phyloP scores from a whole-genome alignment of 2,329 filamentous ascomycete species.

The Penicillium thymicola region DNA sequence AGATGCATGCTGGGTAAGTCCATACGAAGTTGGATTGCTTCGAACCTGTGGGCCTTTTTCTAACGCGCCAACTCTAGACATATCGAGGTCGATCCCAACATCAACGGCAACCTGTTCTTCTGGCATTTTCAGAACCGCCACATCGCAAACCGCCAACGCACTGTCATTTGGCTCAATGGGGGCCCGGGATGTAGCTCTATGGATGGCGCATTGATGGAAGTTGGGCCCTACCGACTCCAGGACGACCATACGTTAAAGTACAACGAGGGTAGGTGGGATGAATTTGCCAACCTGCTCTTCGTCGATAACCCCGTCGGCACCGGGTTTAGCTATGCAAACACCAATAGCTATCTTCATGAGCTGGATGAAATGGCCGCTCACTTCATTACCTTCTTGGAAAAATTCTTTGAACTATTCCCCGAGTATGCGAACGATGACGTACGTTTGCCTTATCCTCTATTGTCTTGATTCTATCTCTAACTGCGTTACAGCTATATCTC shows the following conservation, averaged over 20 bases:
- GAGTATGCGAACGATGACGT: conserved; percentile 92
- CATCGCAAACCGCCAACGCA: conserved; percentile 85
- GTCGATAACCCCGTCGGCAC: conserved; percentile 97
- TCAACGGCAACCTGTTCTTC: conserved; percentile 95
- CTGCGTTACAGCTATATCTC: conserved; percentile 69
- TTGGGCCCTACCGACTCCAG: conserved; percentile 86
- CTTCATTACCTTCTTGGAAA: conserved; percentile 83
- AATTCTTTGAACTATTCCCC: conserved; percentile 86
- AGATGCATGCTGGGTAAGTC: conserved; percentile 96
- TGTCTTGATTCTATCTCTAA: not conserved
- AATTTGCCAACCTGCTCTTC: conserved; percentile 95
- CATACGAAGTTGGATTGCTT: not conserved
- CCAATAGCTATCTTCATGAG: conserved; percentile 79
- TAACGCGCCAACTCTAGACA: conserved; percentile 57
- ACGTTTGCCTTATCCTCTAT: conserved; percentile 42
- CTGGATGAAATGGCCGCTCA: conserved; percentile 85
- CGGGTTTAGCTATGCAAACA: conserved; percentile 93
- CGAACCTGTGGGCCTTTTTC: not conserved
- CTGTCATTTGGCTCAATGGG: conserved; percentile 95
- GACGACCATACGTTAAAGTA: conserved; percentile 67
- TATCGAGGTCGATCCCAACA: conserved; percentile 79
- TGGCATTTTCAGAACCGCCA: conserved; percentile 97
- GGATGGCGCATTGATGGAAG: conserved; percentile 94
- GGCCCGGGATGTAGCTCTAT: conserved; percentile 96
- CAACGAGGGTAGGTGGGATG: conserved; percentile 97